Evolutionary conservation across 2,329 filamentous ascomycete species (phyloP).

Genomic region (Decorospora gaudefroyi): DNA sequence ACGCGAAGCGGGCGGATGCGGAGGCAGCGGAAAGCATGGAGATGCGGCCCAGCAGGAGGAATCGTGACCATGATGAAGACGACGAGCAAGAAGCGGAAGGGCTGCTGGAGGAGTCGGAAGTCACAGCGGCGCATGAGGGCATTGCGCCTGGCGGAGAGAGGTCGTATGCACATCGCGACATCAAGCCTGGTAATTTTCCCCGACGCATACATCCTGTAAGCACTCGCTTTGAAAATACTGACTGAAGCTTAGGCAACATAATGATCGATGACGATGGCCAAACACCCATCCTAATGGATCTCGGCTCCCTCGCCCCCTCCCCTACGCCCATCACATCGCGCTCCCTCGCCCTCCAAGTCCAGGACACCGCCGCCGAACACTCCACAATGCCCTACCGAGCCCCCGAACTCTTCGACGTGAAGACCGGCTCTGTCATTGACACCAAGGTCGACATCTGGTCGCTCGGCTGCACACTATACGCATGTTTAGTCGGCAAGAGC

Average conservation of each 20-base stretch:
- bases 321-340: constrained; percentile 89
- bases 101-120: constrained; percentile 80
- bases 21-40: constrained; percentile 52
- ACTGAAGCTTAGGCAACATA: constrained; percentile 72
- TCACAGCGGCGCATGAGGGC: constrained; percentile 68
- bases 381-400: constrained; percentile 98
- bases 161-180: constrained; percentile 92
- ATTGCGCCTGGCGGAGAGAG: constrained; percentile 69
- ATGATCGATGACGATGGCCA: constrained; percentile 95
- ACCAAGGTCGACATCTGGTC: constrained; percentile 99
- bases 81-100: constrained; percentile 78
- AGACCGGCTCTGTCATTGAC: constrained; percentile 87
- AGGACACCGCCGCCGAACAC: constrained; percentile 94
- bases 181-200: constrained; percentile 80
- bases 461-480: constrained; percentile 94
- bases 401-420: constrained; percentile 96
- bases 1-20: constrained; percentile 61
- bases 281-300: constrained; percentile 93
- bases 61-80: constrained; percentile 60
- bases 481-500: constrained; percentile 93
- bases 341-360: constrained; percentile 85
- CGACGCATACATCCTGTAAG: no score
- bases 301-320: constrained; percentile 85
- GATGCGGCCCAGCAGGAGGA: constrained; percentile 49
- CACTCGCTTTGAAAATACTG: constrained; percentile 5